Evolutionary conservation across 2,329 filamentous ascomycete species (phyloP), one percentile per base, ranked within the genome.

Genomic region (Aspergillus piperis): DNA sequence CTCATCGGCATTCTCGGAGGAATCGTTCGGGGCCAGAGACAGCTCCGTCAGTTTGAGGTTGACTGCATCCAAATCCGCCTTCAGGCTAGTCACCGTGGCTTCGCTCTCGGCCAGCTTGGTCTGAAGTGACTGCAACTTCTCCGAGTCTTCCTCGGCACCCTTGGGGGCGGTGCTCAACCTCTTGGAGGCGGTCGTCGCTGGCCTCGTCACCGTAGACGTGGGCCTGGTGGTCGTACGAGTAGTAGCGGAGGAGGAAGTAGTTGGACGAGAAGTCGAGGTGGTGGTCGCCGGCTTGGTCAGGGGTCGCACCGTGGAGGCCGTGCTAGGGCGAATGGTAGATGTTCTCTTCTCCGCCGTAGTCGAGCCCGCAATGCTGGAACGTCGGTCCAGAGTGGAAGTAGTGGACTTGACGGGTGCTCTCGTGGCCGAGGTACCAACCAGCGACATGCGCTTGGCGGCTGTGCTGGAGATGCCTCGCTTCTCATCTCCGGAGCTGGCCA

Each of bases 401-500:
- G 65, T 66, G 10, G 75, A 60, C 63, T 72, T 77, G 25, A 69
- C 57, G 5, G 77, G 71, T 8, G 76, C 66, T 15, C 76, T 70
- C 15, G 73, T 72, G 44, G 73, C 69, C 0, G 76, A 63, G 11
- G 72, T 75, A 4, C 78, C 73, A 8, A 72, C 76, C 57, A 81
- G 69, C 5, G 79, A 81, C 72, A 78, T 77, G 48, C 78, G 73
- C 69, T 81, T 81, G 42, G 78, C 77, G 7, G 73, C 71, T 3
- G 47, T 50, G 23, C 75, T 70, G 10, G 77, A 75, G 55, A 80
- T 77, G 5, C 76, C 77, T 54, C 71, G 75, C 62, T 73, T 77
- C 62, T 81, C 79, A 60, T 81, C 79, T 15, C 78, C 76, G 2
- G 78, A 80, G 61, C 78, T 80, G 11, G 74, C 71, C 39, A 79